Conservation (phyloP, 1,139 yeast species). For the Pneumocystis carinii region DNA sequence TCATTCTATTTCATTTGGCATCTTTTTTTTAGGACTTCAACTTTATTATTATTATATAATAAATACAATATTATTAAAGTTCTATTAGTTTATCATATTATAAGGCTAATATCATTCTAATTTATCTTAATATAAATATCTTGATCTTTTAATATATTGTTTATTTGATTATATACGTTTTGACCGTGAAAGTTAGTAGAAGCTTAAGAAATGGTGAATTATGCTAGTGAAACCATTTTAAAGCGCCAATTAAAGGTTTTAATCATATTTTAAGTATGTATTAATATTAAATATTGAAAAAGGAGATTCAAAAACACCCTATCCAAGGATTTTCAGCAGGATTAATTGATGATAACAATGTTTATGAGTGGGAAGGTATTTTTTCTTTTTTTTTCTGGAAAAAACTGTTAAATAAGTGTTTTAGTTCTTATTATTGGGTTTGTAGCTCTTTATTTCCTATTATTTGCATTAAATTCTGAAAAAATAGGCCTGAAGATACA, state of each 20-base stretch:
- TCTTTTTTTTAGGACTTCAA: not conserved
- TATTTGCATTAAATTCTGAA: not conserved
- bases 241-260: not conserved
- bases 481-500: constrained; percentile 19
- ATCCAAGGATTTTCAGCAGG: constrained; percentile 19
- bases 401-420: not conserved
- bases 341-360: constrained; percentile 16
- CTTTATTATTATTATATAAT: not conserved
- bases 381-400: not conserved
- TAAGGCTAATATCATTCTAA: not conserved
- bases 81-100: not conserved
- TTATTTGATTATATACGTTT: not conserved
- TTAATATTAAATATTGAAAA: not conserved
- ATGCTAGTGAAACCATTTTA: not conserved
- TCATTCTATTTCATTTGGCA: not conserved
- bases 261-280: not conserved
- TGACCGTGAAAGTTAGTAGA: not conserved
- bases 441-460: not conserved
- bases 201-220: not conserved
- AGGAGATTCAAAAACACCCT: constrained; percentile 12
- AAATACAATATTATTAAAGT: not conserved
- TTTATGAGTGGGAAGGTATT: constrained; percentile 19
- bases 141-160: not conserved
- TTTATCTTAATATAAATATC: not conserved
- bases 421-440: not conserved